phyloP scores from a whole-genome alignment of 106 monocot species.

The Dioscorea zingiberensis region DNA sequence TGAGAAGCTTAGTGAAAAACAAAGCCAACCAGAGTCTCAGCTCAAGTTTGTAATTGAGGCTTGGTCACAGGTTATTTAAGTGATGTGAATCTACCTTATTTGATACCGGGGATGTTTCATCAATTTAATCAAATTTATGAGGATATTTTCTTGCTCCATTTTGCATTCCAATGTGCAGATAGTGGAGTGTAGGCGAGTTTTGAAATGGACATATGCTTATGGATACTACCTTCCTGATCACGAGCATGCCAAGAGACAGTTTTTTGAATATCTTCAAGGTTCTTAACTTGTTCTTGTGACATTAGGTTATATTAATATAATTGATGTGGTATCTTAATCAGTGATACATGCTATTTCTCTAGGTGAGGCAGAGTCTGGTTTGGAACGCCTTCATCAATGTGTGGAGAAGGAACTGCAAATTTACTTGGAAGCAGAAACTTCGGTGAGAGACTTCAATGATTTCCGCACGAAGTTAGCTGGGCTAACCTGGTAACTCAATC shows the following conservation, averaged over 20 bases:
- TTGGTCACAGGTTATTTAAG: slow-evolving; percentile 54
- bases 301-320: not conserved
- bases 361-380: slow-evolving; percentile 93
- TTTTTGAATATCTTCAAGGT: slow-evolving; percentile 99
- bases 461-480: slow-evolving; percentile 84
- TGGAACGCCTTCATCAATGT: slow-evolving; percentile 91
- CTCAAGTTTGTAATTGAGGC: slow-evolving; percentile 77
- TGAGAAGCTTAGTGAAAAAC: slow-evolving; percentile 59
- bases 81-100: not conserved
- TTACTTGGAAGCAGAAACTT: slow-evolving; percentile 50
- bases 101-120: not conserved
- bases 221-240: slow-evolving; percentile 96
- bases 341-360: slow-evolving; percentile 1
- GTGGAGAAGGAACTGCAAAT: slow-evolving; percentile 80
- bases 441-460: slow-evolving; percentile 77
- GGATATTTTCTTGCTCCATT: not conserved
- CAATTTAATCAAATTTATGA: not conserved
- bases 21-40: slow-evolving; percentile 74
- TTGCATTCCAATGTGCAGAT: slow-evolving; percentile 43
- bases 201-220: slow-evolving; percentile 99
- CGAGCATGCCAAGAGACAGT: slow-evolving; percentile 81
- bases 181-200: slow-evolving; percentile 89
- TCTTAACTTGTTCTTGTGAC: not conserved
- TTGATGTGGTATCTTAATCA: not conserved
- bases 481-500: slow-evolving; percentile 61